Evolutionary conservation across 306 rosid species (phyloP), one percentile per base, ranked within the genome.

Genomic region (Delonix regia): DNA sequence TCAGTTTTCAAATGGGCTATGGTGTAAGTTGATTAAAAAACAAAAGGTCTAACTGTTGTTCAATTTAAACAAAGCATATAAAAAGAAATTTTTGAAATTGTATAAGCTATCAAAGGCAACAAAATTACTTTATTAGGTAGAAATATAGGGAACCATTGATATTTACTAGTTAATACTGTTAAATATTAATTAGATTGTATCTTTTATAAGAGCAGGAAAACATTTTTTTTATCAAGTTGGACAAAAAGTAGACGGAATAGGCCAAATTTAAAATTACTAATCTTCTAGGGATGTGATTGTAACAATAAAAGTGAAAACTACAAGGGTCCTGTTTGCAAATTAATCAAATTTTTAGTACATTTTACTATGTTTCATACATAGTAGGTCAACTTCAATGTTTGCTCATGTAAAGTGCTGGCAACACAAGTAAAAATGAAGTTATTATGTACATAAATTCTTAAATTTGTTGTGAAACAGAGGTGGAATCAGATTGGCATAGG

Each of bases 371-470:
- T 51, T 51, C 24, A 16, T 13, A 48, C 19, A 48, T n/a, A n/a
- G n/a, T n/a, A 48, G n/a, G 53, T 48, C 7, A 48, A 45, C 18
- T 12, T 11, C 16, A 12, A 45, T 45, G 16, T 48, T 48, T 16
- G 21, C 15, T 48, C 6, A 16, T 48, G 6, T 14, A 48, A 13
- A 48, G 3, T 48, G n/a, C 53, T 4, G 7, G 21, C 6, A 48
- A 1, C 4, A 1, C 4, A 30, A 4, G 1, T 4, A 30, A 30
- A 30, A n/a, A 62, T 44, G 25, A 78, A 39, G 52, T 45, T 67
- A 16, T 21, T 56, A 73, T 78, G 22, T 24, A 53, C 15, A 47
- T 45, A 83, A 59, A 14, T n/a, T 38, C 19, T 74, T 6, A 42
- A 42, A 19, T 53, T 13, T 64, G 3, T 10, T 64, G 52, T 2